Evolutionary conservation across 2,329 filamentous ascomycete genomes (phyloP).

Genomic region (Geosmithia flava): DNA sequence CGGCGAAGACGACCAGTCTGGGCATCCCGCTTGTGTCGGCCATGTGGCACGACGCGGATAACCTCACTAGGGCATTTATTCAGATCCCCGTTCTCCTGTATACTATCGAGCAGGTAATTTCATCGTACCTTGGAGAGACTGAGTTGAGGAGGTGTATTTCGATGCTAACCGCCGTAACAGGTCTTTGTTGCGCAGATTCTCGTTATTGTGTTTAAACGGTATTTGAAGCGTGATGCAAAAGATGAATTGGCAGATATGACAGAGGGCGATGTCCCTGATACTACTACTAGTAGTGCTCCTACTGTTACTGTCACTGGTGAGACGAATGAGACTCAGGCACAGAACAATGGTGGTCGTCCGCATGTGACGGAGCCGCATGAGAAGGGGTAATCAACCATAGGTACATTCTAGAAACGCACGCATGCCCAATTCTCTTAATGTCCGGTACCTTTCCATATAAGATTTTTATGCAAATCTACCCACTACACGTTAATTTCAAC

Average conservation of each 20-base stretch:
- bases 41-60: constrained; percentile 49
- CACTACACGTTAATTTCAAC: no score
- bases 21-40: constrained; percentile 56
- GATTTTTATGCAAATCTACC: no score
- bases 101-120: constrained; percentile 38
- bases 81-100: constrained; percentile 54
- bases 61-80: constrained; percentile 42
- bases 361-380: not conserved
- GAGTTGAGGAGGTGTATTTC: constrained; percentile 7
- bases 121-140: not conserved
- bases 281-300: no score
- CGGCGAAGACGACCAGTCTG: constrained; percentile 60
- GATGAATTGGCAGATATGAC: not conserved
- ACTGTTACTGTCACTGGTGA: not conserved
- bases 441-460: no score
- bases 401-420: not conserved
- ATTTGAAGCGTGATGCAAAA: constrained; percentile 14
- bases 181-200: constrained; percentile 31
- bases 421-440: no score
- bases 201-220: constrained; percentile 34
- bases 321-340: not conserved
- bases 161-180: constrained; percentile 1
- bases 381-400: not conserved
- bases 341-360: not conserved
- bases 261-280: not conserved